Conservation (phyloP, 164 flowering plant species). For the Dillenia suffruticosa region DNA sequence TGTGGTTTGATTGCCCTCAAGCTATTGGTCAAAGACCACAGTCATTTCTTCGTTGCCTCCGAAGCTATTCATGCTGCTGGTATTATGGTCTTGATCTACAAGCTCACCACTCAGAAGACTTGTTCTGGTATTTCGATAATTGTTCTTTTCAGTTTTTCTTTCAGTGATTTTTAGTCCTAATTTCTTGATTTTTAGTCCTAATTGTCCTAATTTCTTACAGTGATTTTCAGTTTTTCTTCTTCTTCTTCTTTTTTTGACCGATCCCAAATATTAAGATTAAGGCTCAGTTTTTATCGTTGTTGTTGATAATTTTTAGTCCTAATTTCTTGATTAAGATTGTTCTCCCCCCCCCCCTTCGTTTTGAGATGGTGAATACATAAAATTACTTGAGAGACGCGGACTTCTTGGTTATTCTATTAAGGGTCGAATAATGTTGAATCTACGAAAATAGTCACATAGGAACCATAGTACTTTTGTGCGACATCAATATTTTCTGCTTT, state of each 20-base stretch:
- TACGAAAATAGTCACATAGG: too few relatives aligned
- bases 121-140: slow-evolving; percentile 52
- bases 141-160: neutral
- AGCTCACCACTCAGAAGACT: slow-evolving; percentile 60
- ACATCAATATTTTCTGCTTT: too few relatives aligned
- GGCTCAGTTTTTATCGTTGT: neutral
- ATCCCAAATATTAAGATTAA: too few relatives aligned
- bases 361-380: too few relatives aligned
- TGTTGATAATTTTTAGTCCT: neutral
- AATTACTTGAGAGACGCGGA: too few relatives aligned
- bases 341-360: too few relatives aligned
- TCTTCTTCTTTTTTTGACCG: neutral
- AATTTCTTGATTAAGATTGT: too few relatives aligned
- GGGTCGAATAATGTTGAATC: too few relatives aligned
- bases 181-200: neutral
- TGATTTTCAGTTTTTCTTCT: neutral
- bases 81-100: slow-evolving; percentile 57
- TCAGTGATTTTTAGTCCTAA: neutral
- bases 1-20: slow-evolving; percentile 36
- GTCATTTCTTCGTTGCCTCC: slow-evolving; percentile 51
- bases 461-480: too few relatives aligned
- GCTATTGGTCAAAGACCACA: slow-evolving; percentile 26
- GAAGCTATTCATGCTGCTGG: slow-evolving; percentile 63
- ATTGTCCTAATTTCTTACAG: neutral
- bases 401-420: too few relatives aligned